Evolutionary conservation across 2,329 filamentous ascomycete genomes (phyloP), one percentile per base, ranked within the genome.

Genomic region (Amauroascus niger): DNA sequence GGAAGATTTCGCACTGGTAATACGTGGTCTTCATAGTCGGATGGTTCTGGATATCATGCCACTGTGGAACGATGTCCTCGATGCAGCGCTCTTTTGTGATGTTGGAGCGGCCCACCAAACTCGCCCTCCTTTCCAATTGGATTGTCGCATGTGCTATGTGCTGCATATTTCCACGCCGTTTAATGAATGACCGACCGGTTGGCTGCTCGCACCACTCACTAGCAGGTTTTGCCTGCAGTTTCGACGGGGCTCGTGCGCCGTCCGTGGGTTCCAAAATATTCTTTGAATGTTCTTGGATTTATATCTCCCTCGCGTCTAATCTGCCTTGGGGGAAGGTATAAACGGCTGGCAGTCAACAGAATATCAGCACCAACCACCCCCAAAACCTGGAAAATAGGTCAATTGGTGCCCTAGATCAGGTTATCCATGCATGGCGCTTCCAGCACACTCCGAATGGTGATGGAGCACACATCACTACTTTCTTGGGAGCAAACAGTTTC

Each of bases 171-270:
- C 37, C 37, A 43, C 40, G 40, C 22, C 40, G 6, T 11, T 14
- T 26, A 4, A 8, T 13, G 26, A 11, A 13, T 26, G 3, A 13
- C 8, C 22, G 37, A 43, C 18, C n/a, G 5, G 35, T 9, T 14
- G 18, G 18, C 3, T 7, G 8, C 20, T 43, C 13, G 20, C 18
- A 13, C 40, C 20, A 26, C 40, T 26, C 40, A 11, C 9, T 18
- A 49, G 7, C 18, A 35, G 33, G 16, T 22, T 22, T 48, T n/a
- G 28, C 28, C 28, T 49, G 47, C 47, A 24, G 24, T 6, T 11
- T 22, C 13, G 22, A 18, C 18, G 47, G 37, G 47, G 47, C 24
- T 49, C 47, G 47, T 40, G 47, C 47, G 47, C 47, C 22, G 32
- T 39, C 16, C 2, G 32, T 14, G 24, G 30, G 33, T 18, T 40